phyloP scores from a whole-genome alignment of 2,329 filamentous ascomycete species.

The Conoideocrella luteorostrata region DNA sequence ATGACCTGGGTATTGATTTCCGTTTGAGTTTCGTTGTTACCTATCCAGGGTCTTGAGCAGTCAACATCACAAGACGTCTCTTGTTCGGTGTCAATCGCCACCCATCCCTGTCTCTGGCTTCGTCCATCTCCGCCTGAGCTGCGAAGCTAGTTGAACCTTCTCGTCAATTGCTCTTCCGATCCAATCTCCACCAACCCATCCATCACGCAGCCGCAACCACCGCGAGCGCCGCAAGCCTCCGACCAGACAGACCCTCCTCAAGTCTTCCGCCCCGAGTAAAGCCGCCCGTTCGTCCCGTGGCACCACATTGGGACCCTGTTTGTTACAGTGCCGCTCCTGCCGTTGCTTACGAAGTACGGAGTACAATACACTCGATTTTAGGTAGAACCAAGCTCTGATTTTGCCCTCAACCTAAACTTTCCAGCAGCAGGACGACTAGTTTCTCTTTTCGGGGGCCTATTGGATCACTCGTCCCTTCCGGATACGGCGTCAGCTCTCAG shows the following conservation, averaged over 20 bases:
- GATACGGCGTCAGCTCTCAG: background rate
- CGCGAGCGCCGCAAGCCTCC: background rate
- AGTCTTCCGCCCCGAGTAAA: conserved; percentile 1
- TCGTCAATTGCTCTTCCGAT: background rate
- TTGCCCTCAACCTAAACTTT: too few relatives aligned
- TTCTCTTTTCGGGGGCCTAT: too few relatives aligned
- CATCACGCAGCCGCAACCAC: background rate
- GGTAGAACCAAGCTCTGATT: too few relatives aligned
- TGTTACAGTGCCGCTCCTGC: conserved; percentile 4
- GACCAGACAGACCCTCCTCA: conserved; percentile 1
- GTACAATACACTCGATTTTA: too few relatives aligned
- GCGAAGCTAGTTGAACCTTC: background rate
- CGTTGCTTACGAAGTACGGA: too few relatives aligned
- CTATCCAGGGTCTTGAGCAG: too few relatives aligned
- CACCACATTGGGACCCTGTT: background rate
- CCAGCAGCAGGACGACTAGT: too few relatives aligned
- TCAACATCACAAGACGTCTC: too few relatives aligned
- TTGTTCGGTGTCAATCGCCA: too few relatives aligned
- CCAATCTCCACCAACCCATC: conserved; percentile 6
- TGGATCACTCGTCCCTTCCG: too few relatives aligned
- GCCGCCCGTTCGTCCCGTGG: conserved; percentile 2
- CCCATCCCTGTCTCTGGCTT: background rate
- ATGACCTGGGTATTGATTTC: too few relatives aligned
- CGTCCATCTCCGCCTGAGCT: background rate
- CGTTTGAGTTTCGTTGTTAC: too few relatives aligned